Percentiles rank a stretch among this genome's conserved stretches.
These are phyloP conservation scores for Nectriaceae sp. DNA, from an alignment of 2,329 filamentous ascomycete species.

Conservation along the genomic window DNA sequence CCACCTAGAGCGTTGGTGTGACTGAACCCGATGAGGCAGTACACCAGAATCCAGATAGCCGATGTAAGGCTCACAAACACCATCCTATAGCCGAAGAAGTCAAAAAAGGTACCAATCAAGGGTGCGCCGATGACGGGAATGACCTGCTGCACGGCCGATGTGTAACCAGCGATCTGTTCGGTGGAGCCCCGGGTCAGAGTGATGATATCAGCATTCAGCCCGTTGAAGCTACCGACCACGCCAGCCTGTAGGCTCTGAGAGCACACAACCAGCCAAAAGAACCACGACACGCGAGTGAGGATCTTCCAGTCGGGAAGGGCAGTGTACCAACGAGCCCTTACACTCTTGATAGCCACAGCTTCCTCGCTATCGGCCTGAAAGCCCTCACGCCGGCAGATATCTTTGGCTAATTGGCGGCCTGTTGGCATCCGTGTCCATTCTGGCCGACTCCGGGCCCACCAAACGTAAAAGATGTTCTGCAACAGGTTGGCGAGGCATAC, in stretches of 20 bases:
- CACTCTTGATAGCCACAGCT: neutral
- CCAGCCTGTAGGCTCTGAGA: slow-evolving; percentile 27
- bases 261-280: slow-evolving; percentile 27
- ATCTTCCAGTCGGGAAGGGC: slow-evolving; percentile 7
- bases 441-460: slow-evolving; percentile 23
- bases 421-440: slow-evolving; percentile 27
- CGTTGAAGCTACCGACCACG: slow-evolving; percentile 19
- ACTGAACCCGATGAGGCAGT: slow-evolving; percentile 24
- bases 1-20: slow-evolving; percentile 20
- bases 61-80: slow-evolving; percentile 28
- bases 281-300: slow-evolving; percentile 19
- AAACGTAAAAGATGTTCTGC: slow-evolving; percentile 24
- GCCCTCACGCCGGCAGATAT: neutral
- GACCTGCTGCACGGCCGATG: slow-evolving; percentile 28
- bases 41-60: slow-evolving; percentile 20
- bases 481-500: slow-evolving; percentile 23
- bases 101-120: slow-evolving; percentile 23
- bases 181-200: slow-evolving; percentile 24
- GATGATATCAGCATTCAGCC: slow-evolving; percentile 25
- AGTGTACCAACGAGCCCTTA: neutral
- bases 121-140: slow-evolving; percentile 28
- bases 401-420: slow-evolving; percentile 9
- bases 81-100: slow-evolving; percentile 25
- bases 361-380: neutral
- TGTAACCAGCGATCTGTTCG: slow-evolving; percentile 29